Evolutionary conservation across 352 stramenopile species (phyloP), one percentile per base, ranked within the genome.

Genomic region (Pythium chondricola): DNA sequence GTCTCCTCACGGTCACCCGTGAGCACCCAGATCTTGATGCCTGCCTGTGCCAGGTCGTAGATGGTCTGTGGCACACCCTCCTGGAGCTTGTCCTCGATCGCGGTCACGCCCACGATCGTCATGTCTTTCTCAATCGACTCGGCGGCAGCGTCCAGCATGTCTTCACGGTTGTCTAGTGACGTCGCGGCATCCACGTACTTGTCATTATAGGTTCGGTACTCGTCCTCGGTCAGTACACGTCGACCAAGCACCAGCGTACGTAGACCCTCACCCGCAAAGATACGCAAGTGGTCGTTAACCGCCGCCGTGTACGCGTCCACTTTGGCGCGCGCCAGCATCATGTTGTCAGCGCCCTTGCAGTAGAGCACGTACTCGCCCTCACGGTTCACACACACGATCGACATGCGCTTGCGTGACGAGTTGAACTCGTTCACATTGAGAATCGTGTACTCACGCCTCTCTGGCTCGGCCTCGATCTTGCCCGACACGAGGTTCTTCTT

Each of bases 1-100:
- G 96, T 99, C 58, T 98, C 96, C 45, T 97, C 76, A 37, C 98
- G 98, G 61, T 99, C 96, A 25, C 96, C 96, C 6, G 96, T 99
- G 11, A 99, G 75, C 21, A 99, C 89, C 95, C 95, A 98, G 24
- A 98, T 79, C 65, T 98, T 98, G 56, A 99, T 98, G 9, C 95
- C 94, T 16, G 96, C 96, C 21, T 95, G 86, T 20, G 69, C 76
- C 0, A 99, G 69, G 7, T 91, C 89, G 13, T 79, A 72, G 54
- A 99, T 97, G 9, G 93, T 90, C 54, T 95, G 71, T 6, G 93
- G 90, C 6, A 98, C 96, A 22, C 80, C 77, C 29, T 97, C 87
- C 67, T 99, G 95, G 0, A 99, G 58, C 57, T 94, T 95, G 69
- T 98, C 95, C 75, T 99, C 95, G 58, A 98, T 98, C 0, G 90